Conservation (phyloP, 495 filamentous ascomycete genomes). For the Podospora pseudopauciseta region DNA sequence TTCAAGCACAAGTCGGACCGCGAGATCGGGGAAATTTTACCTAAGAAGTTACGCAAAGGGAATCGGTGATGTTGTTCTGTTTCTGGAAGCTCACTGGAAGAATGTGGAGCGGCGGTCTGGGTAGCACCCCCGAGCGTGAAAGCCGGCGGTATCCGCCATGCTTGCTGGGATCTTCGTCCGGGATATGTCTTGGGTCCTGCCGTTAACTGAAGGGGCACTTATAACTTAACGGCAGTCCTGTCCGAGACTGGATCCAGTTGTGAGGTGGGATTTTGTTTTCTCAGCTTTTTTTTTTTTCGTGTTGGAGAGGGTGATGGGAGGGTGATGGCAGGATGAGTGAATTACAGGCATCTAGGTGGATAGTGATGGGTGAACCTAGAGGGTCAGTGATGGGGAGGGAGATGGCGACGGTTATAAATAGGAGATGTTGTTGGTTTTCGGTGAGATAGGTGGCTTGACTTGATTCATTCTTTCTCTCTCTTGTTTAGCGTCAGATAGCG, state of each 20-base stretch:
- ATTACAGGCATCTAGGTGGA: not conserved
- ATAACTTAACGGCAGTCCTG: constrained; percentile 27
- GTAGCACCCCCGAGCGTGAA: not conserved
- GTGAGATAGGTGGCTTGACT: not conserved
- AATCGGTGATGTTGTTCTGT: not conserved
- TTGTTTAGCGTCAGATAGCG: not conserved
- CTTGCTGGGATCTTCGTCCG: not conserved
- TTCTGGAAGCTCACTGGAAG: not conserved
- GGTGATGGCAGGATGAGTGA: not conserved
- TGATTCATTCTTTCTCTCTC: not conserved
- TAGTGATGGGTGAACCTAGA: not conserved
- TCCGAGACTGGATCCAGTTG: constrained; percentile 7
- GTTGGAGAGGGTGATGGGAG: not conserved
- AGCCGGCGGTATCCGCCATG: constrained; percentile 20
- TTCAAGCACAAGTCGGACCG: not conserved
- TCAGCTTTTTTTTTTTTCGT: not conserved
- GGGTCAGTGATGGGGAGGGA: not conserved
- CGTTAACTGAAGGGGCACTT: constrained; percentile 27
- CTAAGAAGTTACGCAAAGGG: not conserved
- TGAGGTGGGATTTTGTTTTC: not conserved
- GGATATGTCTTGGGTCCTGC: constrained; percentile 13
- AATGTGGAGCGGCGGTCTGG: too few species aligned
- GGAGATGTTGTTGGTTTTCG: not conserved
- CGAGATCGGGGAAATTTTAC: not conserved
- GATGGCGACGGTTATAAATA: not conserved